Conservation (phyloP, 352 stramenopile genomes). For the Globisporangium abappressorium region DNA sequence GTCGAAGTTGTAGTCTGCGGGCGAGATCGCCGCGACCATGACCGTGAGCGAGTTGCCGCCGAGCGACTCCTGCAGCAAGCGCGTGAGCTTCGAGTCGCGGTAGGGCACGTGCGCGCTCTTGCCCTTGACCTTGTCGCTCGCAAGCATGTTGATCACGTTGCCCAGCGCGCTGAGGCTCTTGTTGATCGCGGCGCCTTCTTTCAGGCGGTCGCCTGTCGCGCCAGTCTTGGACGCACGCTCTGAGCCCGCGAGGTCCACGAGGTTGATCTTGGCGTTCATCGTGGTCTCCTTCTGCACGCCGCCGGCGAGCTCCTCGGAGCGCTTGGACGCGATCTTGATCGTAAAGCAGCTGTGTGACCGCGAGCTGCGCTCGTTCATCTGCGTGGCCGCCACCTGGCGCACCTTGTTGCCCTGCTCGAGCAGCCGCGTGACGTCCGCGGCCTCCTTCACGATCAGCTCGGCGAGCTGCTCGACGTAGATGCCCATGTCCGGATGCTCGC, state of each 20-base stretch:
- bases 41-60: slow-evolving; percentile 91
- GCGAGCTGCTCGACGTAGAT: slow-evolving; percentile 93
- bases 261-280: slow-evolving; percentile 89
- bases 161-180: slow-evolving; percentile 89
- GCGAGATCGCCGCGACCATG: slow-evolving; percentile 93
- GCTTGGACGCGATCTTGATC: slow-evolving; percentile 88
- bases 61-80: slow-evolving; percentile 87
- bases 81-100: slow-evolving; percentile 90
- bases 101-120: slow-evolving; percentile 85
- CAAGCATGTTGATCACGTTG: slow-evolving; percentile 92
- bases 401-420: slow-evolving; percentile 89
- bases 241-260: slow-evolving; percentile 90
- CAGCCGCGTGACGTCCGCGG: slow-evolving; percentile 70
- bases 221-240: slow-evolving; percentile 88
- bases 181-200: slow-evolving; percentile 92
- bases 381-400: slow-evolving; percentile 84
- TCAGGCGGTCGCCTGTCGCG: slow-evolving; percentile 82
- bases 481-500: slow-evolving; percentile 90
- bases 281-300: slow-evolving; percentile 65
- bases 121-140: slow-evolving; percentile 35
- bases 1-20: slow-evolving; percentile 91
- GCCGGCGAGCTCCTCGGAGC: slow-evolving; percentile 40
- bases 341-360: slow-evolving; percentile 91
- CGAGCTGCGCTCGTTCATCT: slow-evolving; percentile 91
- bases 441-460: slow-evolving; percentile 80